Conservation (phyloP, 2,329 filamentous ascomycete species). For the Sclerotinia borealis region DNA sequence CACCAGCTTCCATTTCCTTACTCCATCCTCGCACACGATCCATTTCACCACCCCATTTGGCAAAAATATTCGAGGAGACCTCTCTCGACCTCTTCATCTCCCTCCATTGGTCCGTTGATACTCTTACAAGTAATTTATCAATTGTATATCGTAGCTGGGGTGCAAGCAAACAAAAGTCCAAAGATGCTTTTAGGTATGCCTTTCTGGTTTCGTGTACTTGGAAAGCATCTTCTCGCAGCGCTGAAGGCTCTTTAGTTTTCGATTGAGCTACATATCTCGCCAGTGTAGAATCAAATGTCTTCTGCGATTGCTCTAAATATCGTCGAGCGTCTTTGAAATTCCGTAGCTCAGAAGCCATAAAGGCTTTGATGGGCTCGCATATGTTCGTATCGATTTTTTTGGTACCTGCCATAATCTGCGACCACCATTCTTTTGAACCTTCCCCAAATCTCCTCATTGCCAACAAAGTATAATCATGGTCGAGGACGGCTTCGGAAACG, state of each 20-base stretch:
- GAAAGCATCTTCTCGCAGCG: slow-evolving; percentile 90
- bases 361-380: slow-evolving; percentile 74
- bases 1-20: slow-evolving; percentile 87
- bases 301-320: slow-evolving; percentile 71
- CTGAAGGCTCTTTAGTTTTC: slow-evolving; percentile 89
- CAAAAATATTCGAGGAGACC: slow-evolving; percentile 52
- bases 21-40: slow-evolving; percentile 90
- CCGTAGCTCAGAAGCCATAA: slow-evolving; percentile 72
- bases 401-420: slow-evolving; percentile 63
- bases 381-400: slow-evolving; percentile 72
- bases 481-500: slow-evolving; percentile 76
- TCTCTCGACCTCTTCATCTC: slow-evolving; percentile 74
- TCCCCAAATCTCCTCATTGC: slow-evolving; percentile 82
- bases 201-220: slow-evolving; percentile 89
- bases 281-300: slow-evolving; percentile 74
- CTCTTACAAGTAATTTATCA: slow-evolving; percentile 77
- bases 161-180: slow-evolving; percentile 87
- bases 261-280: slow-evolving; percentile 77
- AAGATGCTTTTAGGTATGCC: slow-evolving; percentile 80
- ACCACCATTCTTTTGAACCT: slow-evolving; percentile 83
- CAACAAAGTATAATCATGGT: slow-evolving; percentile 90
- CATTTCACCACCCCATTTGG: slow-evolving; percentile 71
- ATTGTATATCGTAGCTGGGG: slow-evolving; percentile 79
- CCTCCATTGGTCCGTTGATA: slow-evolving; percentile 82
- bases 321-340: slow-evolving; percentile 81